Evolutionary conservation across 2,329 filamentous ascomycete species (phyloP), one percentile per base, ranked within the genome.

Genomic region (Pseudomassariella vexata): DNA sequence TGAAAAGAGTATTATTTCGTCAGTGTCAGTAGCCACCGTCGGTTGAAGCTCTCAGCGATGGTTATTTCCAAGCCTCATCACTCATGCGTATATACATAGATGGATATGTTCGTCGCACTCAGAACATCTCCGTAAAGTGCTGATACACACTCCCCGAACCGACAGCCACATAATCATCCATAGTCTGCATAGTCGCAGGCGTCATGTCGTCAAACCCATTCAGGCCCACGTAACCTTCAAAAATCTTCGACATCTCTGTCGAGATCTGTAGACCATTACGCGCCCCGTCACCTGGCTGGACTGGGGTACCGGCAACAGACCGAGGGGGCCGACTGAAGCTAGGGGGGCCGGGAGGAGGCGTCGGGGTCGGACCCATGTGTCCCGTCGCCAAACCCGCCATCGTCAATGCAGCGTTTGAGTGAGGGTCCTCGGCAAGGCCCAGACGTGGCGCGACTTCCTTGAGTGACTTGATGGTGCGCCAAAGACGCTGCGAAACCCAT

Each of bases 391-490:
- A 55, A 1, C 68, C 71, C 28, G 72, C 68, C 70, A 76, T 75
- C 1, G 66, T 65, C n/a, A 73, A 45, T 0, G 70, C 69, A 2
- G 69, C 70, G 8, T 57, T 65, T 9, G 64, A 68, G 39, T 73
- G 70, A 0, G 69, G 59, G 37, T 76, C 69, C 19, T 55, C 62
- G n/a, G 62, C 57, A 14, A 83, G 65, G 0, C 83, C 83, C 1
- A 88, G 70, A 14, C 77, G 73, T 1, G 81, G 80, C 0, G 79
- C 83, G 6, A 85, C 76, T 38, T 84, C 76, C 45, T 84, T 85
- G 22, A 89, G 68, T 0, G 78, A 76, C 25, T 71, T 70, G 32
- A 87, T 77, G 0, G 79, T 85, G 40, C 74, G 73, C 84, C 84
- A 89, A 2, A 89, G 61, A 1, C 83, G 70, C 44, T 83, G 79